Evolutionary conservation across 2,329 filamentous ascomycete species (phyloP).

Genomic region (Apiospora phragmitis): DNA sequence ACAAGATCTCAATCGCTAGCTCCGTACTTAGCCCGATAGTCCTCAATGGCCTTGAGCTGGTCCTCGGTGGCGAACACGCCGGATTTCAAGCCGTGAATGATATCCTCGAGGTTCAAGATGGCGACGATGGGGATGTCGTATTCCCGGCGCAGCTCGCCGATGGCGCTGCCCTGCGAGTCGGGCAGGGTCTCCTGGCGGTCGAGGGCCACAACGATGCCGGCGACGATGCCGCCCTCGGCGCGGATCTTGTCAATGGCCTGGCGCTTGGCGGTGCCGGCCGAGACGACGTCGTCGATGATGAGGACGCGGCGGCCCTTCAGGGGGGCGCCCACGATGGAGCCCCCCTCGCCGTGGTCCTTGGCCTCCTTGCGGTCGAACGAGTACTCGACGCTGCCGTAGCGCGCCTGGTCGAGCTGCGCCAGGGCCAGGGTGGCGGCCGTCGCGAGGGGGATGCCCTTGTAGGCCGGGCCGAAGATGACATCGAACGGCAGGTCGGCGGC

Average conservation of each 20-base stretch:
- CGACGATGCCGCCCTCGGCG: constrained; percentile 79
- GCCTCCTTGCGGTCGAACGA: constrained; percentile 95
- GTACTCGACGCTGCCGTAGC: constrained; percentile 74
- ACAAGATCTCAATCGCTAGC: constrained; percentile 30
- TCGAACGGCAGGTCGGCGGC: constrained; percentile 59
- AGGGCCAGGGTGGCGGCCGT: constrained; percentile 76
- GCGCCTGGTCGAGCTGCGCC: constrained; percentile 63
- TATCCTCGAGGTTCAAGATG: constrained; percentile 82
- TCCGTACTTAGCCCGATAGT: constrained; percentile 69
- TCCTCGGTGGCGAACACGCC: constrained; percentile 58
- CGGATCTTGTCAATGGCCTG: constrained; percentile 90
- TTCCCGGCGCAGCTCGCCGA: constrained; percentile 82
- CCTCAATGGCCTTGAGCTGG: constrained; percentile 68
- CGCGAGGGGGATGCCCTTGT: constrained; percentile 95
- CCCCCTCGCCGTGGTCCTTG: constrained; percentile 94
- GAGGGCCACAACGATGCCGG: constrained; percentile 84
- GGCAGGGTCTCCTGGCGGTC: constrained; percentile 85
- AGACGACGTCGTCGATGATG: constrained; percentile 96
- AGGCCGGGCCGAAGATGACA: constrained; percentile 89
- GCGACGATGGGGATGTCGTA: constrained; percentile 80
- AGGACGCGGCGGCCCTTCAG: constrained; percentile 83
- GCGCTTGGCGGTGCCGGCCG: constrained; percentile 88
- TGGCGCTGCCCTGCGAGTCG: constrained; percentile 68
- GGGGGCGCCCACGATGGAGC: constrained; percentile 84
- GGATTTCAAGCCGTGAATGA: constrained; percentile 67